Percentiles rank a stretch among this genome's conserved stretches.
These are phyloP conservation scores for Udeniomyces megalosporus DNA, from an alignment of 768 basidiomycete genomes.

Conservation along the genomic window DNA sequence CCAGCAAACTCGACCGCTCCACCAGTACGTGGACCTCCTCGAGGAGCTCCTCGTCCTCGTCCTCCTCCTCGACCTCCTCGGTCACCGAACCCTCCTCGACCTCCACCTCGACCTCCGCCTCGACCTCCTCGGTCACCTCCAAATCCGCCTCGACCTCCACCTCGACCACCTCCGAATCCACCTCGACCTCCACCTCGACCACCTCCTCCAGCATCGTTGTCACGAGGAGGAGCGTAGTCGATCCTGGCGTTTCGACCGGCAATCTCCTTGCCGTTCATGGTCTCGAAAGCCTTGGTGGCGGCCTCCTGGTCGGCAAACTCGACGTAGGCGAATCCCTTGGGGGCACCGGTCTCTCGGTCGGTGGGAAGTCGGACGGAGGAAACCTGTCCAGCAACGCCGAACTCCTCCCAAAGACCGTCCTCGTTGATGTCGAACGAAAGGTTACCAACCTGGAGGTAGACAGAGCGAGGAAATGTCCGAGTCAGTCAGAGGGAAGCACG, in stretches of 20 bases:
- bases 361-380: constrained; percentile 81
- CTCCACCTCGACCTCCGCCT: constrained; percentile 23
- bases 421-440: constrained; percentile 64
- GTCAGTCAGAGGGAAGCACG: too few relatives aligned
- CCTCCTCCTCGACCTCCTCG: constrained; percentile 19
- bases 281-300: constrained; percentile 62
- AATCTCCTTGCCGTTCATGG: constrained; percentile 52
- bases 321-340: constrained; percentile 95
- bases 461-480: too few relatives aligned
- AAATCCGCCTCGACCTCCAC: constrained; percentile 32
- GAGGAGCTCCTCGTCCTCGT: constrained; percentile 33
- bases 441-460: constrained; percentile 60
- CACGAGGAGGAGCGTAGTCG: constrained; percentile 35
- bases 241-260: constrained; percentile 66
- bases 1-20: constrained; percentile 51
- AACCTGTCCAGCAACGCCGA: constrained; percentile 69
- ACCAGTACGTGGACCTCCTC: constrained; percentile 37
- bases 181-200: constrained; percentile 17
- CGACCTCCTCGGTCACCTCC: constrained; percentile 26
- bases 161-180: constrained; percentile 42
- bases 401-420: constrained; percentile 75
- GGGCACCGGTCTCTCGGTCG: constrained; percentile 71
- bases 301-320: constrained; percentile 69
- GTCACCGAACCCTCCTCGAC: constrained; percentile 30
- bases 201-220: constrained; percentile 36